A percentile compares a stretch with the other conserved stretches of the same genome.
Evolutionary conservation across 306 rosid species (phyloP).

Genomic region (Albizia julibrissin): DNA sequence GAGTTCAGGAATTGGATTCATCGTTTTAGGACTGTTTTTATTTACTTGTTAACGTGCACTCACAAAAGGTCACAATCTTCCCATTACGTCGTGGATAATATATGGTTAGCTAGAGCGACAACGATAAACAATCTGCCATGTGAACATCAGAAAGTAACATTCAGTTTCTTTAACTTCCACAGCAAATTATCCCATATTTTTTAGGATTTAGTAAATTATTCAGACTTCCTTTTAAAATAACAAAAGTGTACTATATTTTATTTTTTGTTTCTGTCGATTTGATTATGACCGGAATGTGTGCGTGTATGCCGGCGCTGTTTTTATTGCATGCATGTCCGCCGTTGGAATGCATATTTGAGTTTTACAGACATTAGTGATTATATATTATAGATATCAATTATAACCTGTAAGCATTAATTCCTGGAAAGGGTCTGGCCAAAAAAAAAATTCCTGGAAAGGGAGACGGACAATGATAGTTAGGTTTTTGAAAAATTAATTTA

Average conservation of each 20-base stretch:
- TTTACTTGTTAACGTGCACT: not conserved
- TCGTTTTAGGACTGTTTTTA: not conserved
- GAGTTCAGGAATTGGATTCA: not conserved
- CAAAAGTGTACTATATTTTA: not conserved
- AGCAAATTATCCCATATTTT: not conserved
- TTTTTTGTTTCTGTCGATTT: not conserved
- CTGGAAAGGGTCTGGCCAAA: no score
- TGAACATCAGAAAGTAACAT: not conserved
- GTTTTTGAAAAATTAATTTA: not conserved
- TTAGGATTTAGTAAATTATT: not conserved
- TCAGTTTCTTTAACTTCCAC: not conserved
- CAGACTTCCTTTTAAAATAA: not conserved
- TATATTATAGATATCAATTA: no score
- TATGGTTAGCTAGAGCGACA: slow-evolving; percentile 5
- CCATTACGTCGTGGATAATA: not conserved
- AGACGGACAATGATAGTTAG: not conserved
- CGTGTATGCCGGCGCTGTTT: not conserved
- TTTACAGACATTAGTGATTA: not conserved
- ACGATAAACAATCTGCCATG: not conserved
- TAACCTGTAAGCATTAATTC: no score
- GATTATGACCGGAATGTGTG: not conserved
- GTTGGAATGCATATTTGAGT: not conserved
- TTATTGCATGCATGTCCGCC: not conserved
- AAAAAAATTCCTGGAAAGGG: not conserved
- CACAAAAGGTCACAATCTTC: not conserved